A percentile compares a stretch with the other conserved stretches of the same genome.
Conservation (phyloP, 345 rosid species). For the Murraya paniculata region DNA sequence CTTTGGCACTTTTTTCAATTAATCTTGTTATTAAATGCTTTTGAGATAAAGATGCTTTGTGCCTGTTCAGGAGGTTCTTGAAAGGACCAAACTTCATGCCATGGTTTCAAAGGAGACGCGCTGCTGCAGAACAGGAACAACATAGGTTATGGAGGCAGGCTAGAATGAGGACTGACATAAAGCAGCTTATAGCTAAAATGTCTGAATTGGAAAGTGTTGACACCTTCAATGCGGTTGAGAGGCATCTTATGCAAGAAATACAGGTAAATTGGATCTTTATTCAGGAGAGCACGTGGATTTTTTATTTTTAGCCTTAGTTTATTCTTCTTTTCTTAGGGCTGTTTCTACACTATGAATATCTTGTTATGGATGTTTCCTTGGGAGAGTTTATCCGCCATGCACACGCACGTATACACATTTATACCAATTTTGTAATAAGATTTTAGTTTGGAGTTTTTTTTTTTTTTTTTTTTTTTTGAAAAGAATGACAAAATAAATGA, state of each 20-base stretch:
- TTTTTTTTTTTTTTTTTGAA: neutral
- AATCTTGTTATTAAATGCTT: constrained; percentile 13
- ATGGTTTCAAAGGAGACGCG: constrained; percentile 87
- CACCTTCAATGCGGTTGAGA: constrained; percentile 87
- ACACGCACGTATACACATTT: neutral
- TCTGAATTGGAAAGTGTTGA: constrained; percentile 89
- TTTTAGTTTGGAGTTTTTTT: neutral
- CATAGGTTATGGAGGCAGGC: constrained; percentile 84
- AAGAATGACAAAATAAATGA: neutral
- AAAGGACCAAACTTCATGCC: constrained; percentile 89
- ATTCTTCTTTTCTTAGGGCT: neutral
- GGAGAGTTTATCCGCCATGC: neutral
- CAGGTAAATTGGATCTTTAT: constrained; percentile 42
- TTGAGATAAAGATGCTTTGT: constrained; percentile 17
- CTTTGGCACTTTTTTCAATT: neutral
- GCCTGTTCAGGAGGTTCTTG: constrained; percentile 73
- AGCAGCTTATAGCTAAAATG: constrained; percentile 59
- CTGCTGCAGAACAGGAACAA: constrained; percentile 82
- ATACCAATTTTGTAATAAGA: neutral
- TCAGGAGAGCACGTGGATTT: constrained; percentile 7
- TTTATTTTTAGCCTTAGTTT: no score
- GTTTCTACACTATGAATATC: neutral
- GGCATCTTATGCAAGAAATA: constrained; percentile 62
- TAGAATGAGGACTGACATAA: constrained; percentile 74
- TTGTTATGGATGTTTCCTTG: neutral